Conservation (phyloP, 768 basidiomycete genomes). For the Kwoniella sp. region DNA sequence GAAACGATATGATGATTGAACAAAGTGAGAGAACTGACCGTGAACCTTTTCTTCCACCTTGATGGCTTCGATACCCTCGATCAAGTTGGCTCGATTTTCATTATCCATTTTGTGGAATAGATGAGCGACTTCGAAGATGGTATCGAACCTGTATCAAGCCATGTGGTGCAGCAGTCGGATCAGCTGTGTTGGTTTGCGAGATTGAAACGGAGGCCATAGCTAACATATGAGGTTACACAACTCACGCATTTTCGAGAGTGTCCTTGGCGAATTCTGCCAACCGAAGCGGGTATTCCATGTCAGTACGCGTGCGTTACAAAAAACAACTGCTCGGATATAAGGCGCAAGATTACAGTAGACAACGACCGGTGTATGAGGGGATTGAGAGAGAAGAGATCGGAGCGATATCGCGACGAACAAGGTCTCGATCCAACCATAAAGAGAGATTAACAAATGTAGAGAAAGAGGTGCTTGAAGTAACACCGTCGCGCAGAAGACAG, state of each 20-base stretch:
- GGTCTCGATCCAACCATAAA: too few relatives aligned
- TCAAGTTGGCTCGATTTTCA: conserved; percentile 23
- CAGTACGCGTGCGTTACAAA: too few relatives aligned
- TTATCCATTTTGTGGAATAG: conserved; percentile 27
- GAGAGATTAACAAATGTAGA: too few relatives aligned
- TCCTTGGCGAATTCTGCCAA: conserved; percentile 17
- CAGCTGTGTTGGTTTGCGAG: background rate
- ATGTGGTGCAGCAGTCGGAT: background rate
- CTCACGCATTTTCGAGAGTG: conserved; percentile 15
- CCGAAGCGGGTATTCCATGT: too few relatives aligned
- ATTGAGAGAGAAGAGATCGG: too few relatives aligned
- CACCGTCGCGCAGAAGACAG: background rate
- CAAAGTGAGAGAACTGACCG: conserved; percentile 23
- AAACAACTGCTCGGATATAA: too few relatives aligned
- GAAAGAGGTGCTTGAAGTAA: too few relatives aligned
- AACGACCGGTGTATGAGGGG: too few relatives aligned
- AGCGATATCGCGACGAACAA: too few relatives aligned
- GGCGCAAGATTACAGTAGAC: too few relatives aligned
- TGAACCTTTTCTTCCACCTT: conserved; percentile 35
- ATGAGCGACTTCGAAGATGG: conserved; percentile 25
- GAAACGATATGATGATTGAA: too few relatives aligned
- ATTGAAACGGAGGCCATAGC: too few relatives aligned
- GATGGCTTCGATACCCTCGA: conserved; percentile 29
- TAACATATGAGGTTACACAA: background rate
- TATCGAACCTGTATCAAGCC: conserved; percentile 8